Conservation (phyloP, 768 basidiomycete genomes). For the Pleurotus sapidus region DNA sequence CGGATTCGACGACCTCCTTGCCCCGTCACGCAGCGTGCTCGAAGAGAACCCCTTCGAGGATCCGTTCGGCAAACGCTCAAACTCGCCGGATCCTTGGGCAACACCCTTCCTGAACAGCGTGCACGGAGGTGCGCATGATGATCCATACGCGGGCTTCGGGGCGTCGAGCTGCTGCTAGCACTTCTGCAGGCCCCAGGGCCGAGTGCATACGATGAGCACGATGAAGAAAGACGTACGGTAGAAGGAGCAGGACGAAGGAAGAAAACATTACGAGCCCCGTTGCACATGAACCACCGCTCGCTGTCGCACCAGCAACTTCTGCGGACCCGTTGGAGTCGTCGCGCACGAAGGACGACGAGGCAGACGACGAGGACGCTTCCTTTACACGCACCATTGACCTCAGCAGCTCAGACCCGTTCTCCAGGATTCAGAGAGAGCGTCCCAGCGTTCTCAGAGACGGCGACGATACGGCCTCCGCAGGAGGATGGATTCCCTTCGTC, state of each 20-base stretch:
- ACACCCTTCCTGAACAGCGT: conserved; percentile 43
- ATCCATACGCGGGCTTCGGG: conserved; percentile 9
- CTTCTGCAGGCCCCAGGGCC: conserved; percentile 12
- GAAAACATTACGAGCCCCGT: neutral
- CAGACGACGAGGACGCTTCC: conserved; percentile 8
- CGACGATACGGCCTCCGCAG: conserved; percentile 36
- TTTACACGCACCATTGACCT: neutral
- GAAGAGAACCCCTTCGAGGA: conserved; percentile 77
- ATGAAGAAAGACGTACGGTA: neutral
- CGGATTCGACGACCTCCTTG: conserved; percentile 74
- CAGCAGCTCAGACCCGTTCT: conserved; percentile 15
- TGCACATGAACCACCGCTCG: neutral
- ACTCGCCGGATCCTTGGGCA: conserved; percentile 78
- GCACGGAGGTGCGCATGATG: conserved; percentile 5
- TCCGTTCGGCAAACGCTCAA: conserved; percentile 64
- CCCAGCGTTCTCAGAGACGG: conserved; percentile 38
- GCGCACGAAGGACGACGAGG: neutral
- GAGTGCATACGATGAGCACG: neutral
- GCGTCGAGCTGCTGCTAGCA: no score
- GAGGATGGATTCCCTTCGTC: conserved; percentile 20
- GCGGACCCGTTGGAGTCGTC: conserved; percentile 7
- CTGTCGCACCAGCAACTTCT: neutral
- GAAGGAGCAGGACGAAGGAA: neutral
- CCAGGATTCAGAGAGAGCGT: conserved; percentile 59
- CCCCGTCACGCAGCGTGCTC: conserved; percentile 55